phyloP scores from a whole-genome alignment of 2,329 filamentous ascomycete species.

The Fusarium subtropicale region DNA sequence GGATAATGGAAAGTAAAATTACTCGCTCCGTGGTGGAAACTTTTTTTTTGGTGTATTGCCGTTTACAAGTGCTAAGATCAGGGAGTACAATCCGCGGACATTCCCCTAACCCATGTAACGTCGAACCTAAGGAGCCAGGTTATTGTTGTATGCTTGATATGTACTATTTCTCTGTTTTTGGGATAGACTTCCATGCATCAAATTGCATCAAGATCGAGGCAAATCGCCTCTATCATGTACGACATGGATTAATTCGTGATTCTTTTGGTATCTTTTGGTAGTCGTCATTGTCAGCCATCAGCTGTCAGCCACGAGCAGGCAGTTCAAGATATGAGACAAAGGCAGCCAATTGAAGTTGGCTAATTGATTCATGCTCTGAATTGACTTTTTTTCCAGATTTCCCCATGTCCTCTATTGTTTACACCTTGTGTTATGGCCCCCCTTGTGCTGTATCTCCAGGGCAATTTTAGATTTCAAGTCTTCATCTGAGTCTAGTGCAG shows the following conservation, averaged over 20 bases:
- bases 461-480: conserved; percentile 19
- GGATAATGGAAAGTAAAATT: conserved; percentile 24
- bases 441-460: conserved; percentile 15
- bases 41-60: conserved; percentile 7
- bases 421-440: conserved; percentile 8
- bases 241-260: conserved; percentile 26
- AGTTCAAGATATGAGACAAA: conserved; percentile 11
- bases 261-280: conserved; percentile 10
- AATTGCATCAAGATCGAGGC: conserved; percentile 29
- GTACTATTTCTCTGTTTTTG: background rate
- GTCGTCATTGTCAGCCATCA: conserved; percentile 30
- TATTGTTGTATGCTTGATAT: conserved; percentile 23
- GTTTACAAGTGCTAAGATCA: conserved; percentile 15
- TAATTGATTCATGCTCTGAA: conserved; percentile 13
- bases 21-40: conserved; percentile 6
- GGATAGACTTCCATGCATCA: background rate
- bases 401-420: conserved; percentile 23
- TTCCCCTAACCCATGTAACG: conserved; percentile 29
- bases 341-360: conserved; percentile 11
- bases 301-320: conserved; percentile 35
- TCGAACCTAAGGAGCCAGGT: conserved; percentile 1
- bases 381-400: conserved; percentile 20
- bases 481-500: conserved; percentile 20
- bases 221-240: conserved; percentile 10
- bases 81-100: conserved; percentile 27